Evolutionary conservation across 805 yeast species (phyloP), one percentile per base, ranked within the genome.

Genomic region (Ogataea naganishii): DNA sequence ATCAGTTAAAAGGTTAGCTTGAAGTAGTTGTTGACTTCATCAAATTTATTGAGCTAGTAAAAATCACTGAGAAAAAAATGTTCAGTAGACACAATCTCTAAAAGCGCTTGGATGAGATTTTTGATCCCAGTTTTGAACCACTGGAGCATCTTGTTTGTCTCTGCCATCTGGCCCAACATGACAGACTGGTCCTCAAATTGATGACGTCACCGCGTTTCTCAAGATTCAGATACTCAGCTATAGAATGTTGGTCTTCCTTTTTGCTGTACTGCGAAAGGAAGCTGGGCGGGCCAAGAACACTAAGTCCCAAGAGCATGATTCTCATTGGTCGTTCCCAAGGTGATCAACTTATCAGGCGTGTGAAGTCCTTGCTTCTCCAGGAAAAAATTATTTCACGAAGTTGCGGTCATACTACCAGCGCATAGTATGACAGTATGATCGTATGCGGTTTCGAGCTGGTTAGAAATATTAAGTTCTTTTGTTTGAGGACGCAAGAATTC

Each of bases 331-430:
- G 34, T 60, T 65, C 37, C 79, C 92, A 7, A 79, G 69, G 14
- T 56, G 56, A 30, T 66, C 63, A n/a, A n/a, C n/a, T n/a, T n/a
- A n/a, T n/a, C n/a, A n/a, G n/a, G n/a, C n/a, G n/a, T n/a, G n/a
- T 13, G 77, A 39, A 24, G 67, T 71, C 35, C 84, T 53, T 40
- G 73, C 73, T 36, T 81, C 81, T 29, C 88, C 54, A 1, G 94
- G 75, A 37, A 77, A 72, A 22, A 78, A 53, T 54, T 86, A 88
- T 38, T 86, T 72, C 12, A 78, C 75, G 47, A 88, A 89, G 41
- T 81, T 72, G 33, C 80, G 69, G 34, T 69, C 64, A 51, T 92
- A 92, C 58, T 89, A 92, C 98, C 98, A 92, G 44, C 72, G 64
- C 83, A 92, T 88, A 3, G 97, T 89, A 45, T 75, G 76, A 13